Evolutionary conservation across 2,329 filamentous ascomycete species (phyloP).

Genomic region (Colletotrichum tabaci): DNA sequence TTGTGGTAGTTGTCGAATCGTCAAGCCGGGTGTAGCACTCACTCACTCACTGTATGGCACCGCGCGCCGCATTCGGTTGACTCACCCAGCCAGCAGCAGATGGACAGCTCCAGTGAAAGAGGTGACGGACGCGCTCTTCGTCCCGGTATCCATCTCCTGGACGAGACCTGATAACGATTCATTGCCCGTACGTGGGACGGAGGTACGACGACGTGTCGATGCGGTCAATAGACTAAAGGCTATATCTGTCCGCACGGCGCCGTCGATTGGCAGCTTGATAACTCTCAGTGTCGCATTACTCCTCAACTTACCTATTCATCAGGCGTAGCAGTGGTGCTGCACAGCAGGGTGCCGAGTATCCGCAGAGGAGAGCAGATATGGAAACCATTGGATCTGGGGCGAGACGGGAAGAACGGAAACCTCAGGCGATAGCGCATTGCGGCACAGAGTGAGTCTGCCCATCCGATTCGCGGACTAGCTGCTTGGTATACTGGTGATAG

Average conservation of each 20-base stretch:
- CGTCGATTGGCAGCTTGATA: not conserved
- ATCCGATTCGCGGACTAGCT: not conserved
- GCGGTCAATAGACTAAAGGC: not conserved
- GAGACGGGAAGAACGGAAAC: not conserved
- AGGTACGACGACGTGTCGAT: not conserved
- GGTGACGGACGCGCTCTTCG: not conserved
- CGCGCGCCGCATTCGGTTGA: constrained; percentile 15
- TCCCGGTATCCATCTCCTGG: not conserved
- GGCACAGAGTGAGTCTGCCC: not conserved
- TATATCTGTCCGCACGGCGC: not conserved
- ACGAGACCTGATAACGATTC: constrained; percentile 4
- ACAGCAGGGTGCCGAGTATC: not conserved
- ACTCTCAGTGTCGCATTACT: constrained; percentile 31
- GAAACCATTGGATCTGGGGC: not conserved
- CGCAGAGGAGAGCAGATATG: not conserved
- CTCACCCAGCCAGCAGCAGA: constrained; percentile 15
- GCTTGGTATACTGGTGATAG: not conserved
- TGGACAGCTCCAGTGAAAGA: constrained; percentile 3
- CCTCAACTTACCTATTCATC: not conserved
- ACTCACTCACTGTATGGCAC: not conserved
- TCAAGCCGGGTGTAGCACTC: not conserved
- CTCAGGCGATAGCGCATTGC: constrained; percentile 1
- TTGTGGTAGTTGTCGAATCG: not conserved
- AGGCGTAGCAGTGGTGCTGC: not conserved
- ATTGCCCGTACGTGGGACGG: constrained; percentile 4